Base-by-base conservation (phyloP, 2,329 filamentous ascomycete species). In the Botryosphaeria agaves region DNA sequence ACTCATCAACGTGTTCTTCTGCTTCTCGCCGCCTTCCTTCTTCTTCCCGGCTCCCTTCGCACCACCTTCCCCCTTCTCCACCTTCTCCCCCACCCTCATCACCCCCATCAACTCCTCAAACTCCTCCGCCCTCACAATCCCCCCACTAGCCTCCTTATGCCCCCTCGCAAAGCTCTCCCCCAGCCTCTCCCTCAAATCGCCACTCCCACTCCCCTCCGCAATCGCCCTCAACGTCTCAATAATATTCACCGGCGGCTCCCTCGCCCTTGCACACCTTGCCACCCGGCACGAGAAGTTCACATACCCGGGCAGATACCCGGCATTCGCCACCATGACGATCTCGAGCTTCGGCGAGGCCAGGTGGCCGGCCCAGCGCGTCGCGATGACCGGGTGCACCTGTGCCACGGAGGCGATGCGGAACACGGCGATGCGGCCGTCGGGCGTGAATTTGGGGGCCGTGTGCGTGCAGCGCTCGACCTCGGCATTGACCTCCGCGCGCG, bases 271-370 rank as follows among this genome's bases (percentile, higher is more conserved):
- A 34, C 61, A 65, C 28, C 63, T 56, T 0, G 73, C 62, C 5
- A 78, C 52, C 2, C 74, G 63, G 37, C 74, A 78, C 1, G 69
- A 74, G 49, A 79, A 79, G 41, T 76, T 74, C 15, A 79, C 72
- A 46, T 67, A 62, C 2, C 58, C 70, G 0, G 66, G 61, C 4
- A 9, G 21, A 38, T 78, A 79, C 0, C 72, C 72, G 33, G 72
- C 66, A 33, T 80, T 79, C 0, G 73, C 75, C 3, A 72, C 72
- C 39, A 78, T 57, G 5, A 80, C 57, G 1, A 77, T 67, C 41
- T 77, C 66, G 1, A 78, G 55, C 32, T 63, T 64, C 28, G 63
- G 56, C 1, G 67, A 71, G 28, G 62, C 62, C 3, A 79, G 52
- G 37, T 69, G 60, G 0, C 69, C 66, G 1, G 72, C 66, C 74